Percentiles rank a stretch among this genome's conserved stretches.
phyloP scores from a whole-genome alignment of 495 filamentous ascomycete species.

The Margaritispora aquatica region DNA sequence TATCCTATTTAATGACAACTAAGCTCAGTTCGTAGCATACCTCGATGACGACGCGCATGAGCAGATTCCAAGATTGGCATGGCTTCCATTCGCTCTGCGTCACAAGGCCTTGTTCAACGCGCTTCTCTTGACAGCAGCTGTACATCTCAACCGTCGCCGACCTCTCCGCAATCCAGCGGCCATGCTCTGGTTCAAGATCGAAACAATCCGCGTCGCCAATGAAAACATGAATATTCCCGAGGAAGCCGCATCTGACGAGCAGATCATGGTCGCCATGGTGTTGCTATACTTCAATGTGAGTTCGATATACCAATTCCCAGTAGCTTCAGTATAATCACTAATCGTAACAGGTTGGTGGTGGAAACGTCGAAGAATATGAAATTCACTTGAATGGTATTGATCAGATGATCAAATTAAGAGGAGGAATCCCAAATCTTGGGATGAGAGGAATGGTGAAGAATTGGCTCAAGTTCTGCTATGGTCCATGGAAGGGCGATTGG shows the following conservation, averaged over 20 bases:
- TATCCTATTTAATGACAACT: not conserved
- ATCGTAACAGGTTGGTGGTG: conserved; percentile 2
- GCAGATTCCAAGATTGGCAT: conserved; percentile 6
- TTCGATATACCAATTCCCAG: not conserved
- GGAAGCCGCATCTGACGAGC: conserved; percentile 12
- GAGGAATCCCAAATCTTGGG: conserved; percentile 8
- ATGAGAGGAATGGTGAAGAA: conserved; percentile 19
- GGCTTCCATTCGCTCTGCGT: conserved; percentile 13
- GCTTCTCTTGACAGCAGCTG: conserved; percentile 13
- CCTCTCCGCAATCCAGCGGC: conserved; percentile 1
- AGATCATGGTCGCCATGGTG: conserved; percentile 14
- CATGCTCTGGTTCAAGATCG: conserved; percentile 13
- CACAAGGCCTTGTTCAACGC: conserved; percentile 15
- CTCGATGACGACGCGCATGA: conserved; percentile 7
- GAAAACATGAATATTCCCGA: conserved; percentile 1
- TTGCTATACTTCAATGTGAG: conserved; percentile 16
- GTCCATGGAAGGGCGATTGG: conserved; percentile 13
- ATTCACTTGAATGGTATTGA: conserved; percentile 17
- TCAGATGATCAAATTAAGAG: conserved; percentile 14
- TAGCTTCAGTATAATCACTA: not conserved
- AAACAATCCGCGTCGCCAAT: conserved; percentile 11
- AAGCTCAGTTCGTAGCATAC: not conserved
- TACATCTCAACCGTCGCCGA: conserved; percentile 14
- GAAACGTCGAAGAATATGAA: conserved; percentile 7
- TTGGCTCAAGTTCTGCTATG: conserved; percentile 14